Evolutionary conservation across 371 early-diverging fungal genomes (phyloP).

Genomic region (Thermomucor indicae-seudaticae): DNA sequence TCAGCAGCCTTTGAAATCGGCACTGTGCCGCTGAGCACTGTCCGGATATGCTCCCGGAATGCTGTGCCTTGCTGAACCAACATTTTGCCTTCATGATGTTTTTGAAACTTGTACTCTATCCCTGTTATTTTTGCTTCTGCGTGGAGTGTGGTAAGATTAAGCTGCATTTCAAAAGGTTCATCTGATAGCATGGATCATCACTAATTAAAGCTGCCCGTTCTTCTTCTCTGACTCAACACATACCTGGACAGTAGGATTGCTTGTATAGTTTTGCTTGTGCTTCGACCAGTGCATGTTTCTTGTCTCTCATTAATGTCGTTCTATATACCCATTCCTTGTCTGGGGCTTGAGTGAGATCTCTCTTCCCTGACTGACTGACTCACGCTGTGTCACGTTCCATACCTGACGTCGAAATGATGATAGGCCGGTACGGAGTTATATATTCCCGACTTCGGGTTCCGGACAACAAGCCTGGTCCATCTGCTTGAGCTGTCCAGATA

Average conservation of each 20-base stretch:
- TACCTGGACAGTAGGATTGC: conserved; percentile 48
- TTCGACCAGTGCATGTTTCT: conserved; percentile 25
- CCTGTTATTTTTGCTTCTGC: conserved; percentile 26
- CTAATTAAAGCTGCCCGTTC: background rate
- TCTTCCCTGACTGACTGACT: background rate
- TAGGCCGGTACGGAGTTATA: conserved; percentile 46
- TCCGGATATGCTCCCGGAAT: conserved; percentile 27
- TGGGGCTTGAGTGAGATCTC: conserved; percentile 1
- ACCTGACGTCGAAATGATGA: conserved; percentile 36
- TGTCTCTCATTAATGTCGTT: conserved; percentile 30
- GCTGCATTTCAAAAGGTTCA: conserved; percentile 40
- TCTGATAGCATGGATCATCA: conserved; percentile 14
- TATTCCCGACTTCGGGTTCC: conserved; percentile 46
- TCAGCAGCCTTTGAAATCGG: conserved; percentile 6
- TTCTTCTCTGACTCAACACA: background rate
- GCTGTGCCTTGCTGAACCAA: conserved; percentile 42
- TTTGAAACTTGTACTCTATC: conserved; percentile 34
- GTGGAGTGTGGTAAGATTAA: conserved; percentile 19
- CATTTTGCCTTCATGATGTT: conserved; percentile 47
- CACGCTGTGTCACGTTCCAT: conserved; percentile 8
- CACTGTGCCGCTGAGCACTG: conserved; percentile 20
- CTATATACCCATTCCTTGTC: conserved; percentile 35
- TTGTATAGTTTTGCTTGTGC: conserved; percentile 29
- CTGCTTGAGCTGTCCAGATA: conserved; percentile 55
- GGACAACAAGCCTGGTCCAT: conserved; percentile 46